Evolutionary conservation across 2,329 filamentous ascomycete species (phyloP).

Genomic region (Westerdykella aurantiaca): DNA sequence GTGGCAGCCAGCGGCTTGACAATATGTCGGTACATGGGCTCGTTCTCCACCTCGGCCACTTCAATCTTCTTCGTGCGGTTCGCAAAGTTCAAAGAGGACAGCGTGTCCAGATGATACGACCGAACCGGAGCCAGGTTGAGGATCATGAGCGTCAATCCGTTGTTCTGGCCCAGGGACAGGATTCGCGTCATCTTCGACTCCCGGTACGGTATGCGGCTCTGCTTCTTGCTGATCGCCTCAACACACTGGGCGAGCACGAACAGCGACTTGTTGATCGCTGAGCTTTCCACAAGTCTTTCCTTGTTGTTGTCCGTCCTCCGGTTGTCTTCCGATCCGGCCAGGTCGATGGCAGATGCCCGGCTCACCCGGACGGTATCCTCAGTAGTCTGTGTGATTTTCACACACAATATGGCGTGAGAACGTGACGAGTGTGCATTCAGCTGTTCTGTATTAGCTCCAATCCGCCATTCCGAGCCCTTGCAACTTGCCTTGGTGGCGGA

Average conservation of each 20-base stretch:
- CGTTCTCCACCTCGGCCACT: conserved; percentile 90
- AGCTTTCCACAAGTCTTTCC: conserved; percentile 87
- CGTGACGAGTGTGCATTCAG: conserved; percentile 86
- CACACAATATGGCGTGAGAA: conserved; percentile 84
- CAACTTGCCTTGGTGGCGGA: conserved; percentile 67
- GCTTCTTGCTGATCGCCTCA: conserved; percentile 78
- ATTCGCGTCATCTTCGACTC: conserved; percentile 98
- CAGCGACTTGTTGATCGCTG: conserved; percentile 94
- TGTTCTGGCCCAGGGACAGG: conserved; percentile 85
- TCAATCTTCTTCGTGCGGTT: conserved; percentile 96
- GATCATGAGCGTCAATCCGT: conserved; percentile 94
- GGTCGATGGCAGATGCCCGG: conserved; percentile 86
- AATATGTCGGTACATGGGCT: conserved; percentile 64
- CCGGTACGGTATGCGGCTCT: conserved; percentile 76
- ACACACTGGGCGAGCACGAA: conserved; percentile 94
- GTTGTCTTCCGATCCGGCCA: conserved; percentile 95
- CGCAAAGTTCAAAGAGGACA: conserved; percentile 91
- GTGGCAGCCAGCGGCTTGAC: conserved; percentile 36
- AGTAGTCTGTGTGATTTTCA: conserved; percentile 75
- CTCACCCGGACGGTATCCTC: conserved; percentile 63
- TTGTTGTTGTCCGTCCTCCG: conserved; percentile 89
- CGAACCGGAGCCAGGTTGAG: conserved; percentile 87
- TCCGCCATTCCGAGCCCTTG: background rate
- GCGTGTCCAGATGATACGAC: conserved; percentile 87
- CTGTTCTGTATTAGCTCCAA: conserved; percentile 28